Evolutionary conservation across 2,329 filamentous ascomycete species (phyloP), one percentile per base, ranked within the genome.

Genomic region (Lanzia echinophila): DNA sequence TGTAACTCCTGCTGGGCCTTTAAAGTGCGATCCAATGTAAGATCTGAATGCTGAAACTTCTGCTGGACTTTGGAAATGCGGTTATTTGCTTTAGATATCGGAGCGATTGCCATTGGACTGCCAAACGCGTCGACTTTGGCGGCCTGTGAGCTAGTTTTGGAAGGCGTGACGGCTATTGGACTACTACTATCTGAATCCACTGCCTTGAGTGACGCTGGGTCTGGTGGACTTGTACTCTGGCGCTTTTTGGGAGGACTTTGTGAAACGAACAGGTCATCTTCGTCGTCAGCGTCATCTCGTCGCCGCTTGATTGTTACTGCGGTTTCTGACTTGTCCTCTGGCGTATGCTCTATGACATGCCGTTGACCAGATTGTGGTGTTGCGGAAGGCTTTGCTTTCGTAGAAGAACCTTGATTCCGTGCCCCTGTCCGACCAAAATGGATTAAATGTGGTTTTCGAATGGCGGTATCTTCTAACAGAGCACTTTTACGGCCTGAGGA

Each of bases 41-140:
- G 4, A 8, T 8, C 24, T 28, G 24, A n/a, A 15, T 44, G 41
- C 32, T 24, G 13, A 10, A 39, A 22, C 24, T 41, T 58, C 32
- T 58, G 34, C 39, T 57, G 50, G 33, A 56, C 12, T 45, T 51
- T 57, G 20, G 53, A 19, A 38, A 60, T 50, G 31, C 59, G 56
- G 39, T 64, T 58, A 22, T 61, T 50, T 10, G 49, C 50, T 12
- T 45, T 33, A 33, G 19, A 28, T 28, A 28, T 8, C 8, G 24
- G 24, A 8, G 24, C 24, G 8, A 28, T 32, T 15, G 61, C 61
- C 8, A 56, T 56, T 22, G 64, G 64, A 51, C 64, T 67, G n/a
- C 64, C 64, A 44, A 63, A 63, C 12, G 44, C 44, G 41, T 65
- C 52, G 2, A 67, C 62, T 17, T 60, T 58, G 19, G 62, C 61